These are phyloP conservation scores for Hanseniaspora mollemarum DNA, from an alignment of 805 yeast genomes.

Conservation along the genomic window DNA sequence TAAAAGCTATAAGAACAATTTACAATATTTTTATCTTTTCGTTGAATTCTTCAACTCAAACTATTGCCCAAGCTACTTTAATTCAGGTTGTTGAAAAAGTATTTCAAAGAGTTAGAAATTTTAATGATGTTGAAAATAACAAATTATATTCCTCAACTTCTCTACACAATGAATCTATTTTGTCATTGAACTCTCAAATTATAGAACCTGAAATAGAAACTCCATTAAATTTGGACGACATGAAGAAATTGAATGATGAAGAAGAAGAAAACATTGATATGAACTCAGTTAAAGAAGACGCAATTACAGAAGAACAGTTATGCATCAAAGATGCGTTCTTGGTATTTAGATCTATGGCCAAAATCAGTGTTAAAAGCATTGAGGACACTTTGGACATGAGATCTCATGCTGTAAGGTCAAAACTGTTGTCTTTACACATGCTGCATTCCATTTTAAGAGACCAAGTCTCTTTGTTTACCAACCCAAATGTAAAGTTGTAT, in stretches of 20 bases:
- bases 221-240: conserved; percentile 44
- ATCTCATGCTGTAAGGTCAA: conserved; percentile 86
- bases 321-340: conserved; percentile 83
- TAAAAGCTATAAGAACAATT: conserved; percentile 85
- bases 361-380: conserved; percentile 71
- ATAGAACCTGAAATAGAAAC: conserved; percentile 21
- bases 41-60: conserved; percentile 69
- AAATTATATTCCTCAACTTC: background rate
- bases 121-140: conserved; percentile 19
- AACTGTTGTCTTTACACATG: conserved; percentile 74
- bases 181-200: conserved; percentile 17
- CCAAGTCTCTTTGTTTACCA: conserved; percentile 69
- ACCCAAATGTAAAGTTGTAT: conserved; percentile 43
- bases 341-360: conserved; percentile 89
- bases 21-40: conserved; percentile 86
- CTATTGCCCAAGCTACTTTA: conserved; percentile 87
- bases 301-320: conserved; percentile 48
- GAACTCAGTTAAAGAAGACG: conserved; percentile 22
- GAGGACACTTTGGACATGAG: conserved; percentile 75
- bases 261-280: conserved; percentile 46
- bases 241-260: conserved; percentile 46
- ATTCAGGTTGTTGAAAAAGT: conserved; percentile 81
- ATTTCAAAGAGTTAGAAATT: conserved; percentile 55
- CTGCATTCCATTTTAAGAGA: conserved; percentile 76
- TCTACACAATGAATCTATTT: conserved; percentile 12